These are phyloP conservation scores for Benincasa hispida DNA, from an alignment of 306 rosid species.

Conservation along the genomic window DNA sequence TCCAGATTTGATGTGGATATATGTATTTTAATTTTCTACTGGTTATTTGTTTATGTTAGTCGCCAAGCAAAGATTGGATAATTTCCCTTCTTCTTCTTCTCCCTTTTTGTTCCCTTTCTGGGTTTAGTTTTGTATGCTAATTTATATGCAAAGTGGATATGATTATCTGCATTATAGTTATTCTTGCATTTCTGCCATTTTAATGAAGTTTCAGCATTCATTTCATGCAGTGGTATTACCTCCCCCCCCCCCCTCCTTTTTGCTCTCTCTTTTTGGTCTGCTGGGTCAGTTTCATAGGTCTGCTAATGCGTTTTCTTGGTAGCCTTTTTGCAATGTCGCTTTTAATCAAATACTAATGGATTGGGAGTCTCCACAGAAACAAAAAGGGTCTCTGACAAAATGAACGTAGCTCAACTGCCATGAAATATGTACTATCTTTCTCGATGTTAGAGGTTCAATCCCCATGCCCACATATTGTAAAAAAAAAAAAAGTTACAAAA, in stretches of 20 bases:
- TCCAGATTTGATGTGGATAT: background rate
- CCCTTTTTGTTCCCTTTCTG: background rate
- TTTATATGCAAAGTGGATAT: background rate
- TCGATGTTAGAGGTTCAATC: no score
- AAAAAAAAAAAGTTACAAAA: no score
- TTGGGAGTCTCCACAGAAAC: background rate
- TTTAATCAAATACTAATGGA: background rate
- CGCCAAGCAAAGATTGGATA: background rate
- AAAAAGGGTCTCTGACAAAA: background rate
- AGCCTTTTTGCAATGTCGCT: constrained; percentile 2
- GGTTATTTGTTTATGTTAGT: background rate
- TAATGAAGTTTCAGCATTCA: background rate
- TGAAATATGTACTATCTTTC: no score
- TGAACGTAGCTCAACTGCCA: no score
- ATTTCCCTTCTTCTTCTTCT: background rate
- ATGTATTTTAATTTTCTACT: background rate
- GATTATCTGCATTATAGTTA: background rate
- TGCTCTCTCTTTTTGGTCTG: background rate
- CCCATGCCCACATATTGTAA: no score
- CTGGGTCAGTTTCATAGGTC: background rate
- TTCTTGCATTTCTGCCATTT: background rate
- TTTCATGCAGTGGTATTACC: background rate
- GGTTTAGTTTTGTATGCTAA: background rate
- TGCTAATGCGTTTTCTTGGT: background rate
- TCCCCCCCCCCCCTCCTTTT: background rate